A percentile compares a stretch with the other conserved stretches of the same genome.
Conservation (phyloP, 2,329 filamentous ascomycete species). For the Fusarium coicis region DNA sequence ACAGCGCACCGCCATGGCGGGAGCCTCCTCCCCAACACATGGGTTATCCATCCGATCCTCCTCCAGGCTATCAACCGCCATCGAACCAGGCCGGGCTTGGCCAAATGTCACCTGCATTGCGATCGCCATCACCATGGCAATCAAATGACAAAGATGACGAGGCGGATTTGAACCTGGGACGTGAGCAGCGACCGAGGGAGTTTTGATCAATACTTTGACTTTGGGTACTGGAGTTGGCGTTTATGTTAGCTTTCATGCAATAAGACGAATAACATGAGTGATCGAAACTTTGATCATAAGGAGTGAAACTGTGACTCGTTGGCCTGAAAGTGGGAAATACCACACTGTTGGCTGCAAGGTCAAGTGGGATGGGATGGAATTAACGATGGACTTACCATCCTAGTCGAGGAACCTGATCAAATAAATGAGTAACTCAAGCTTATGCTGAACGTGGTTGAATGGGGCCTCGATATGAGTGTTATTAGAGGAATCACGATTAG, state of each 20-base stretch:
- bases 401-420: background rate
- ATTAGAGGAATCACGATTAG: background rate
- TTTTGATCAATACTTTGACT: constrained; percentile 40
- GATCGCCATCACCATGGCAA: constrained; percentile 45
- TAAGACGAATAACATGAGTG: background rate
- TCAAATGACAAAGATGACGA: constrained; percentile 45
- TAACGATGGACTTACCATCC: background rate
- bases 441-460: background rate
- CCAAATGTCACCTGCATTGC: constrained; percentile 40
- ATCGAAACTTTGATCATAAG: background rate
- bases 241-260: constrained; percentile 12
- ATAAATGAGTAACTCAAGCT: background rate
- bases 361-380: background rate
- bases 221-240: constrained; percentile 31
- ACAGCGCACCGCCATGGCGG: constrained; percentile 48
- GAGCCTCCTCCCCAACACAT: constrained; percentile 35
- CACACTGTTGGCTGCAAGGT: background rate
- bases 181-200: constrained; percentile 48
- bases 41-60: constrained; percentile 43
- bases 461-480: background rate
- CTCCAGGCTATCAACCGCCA: constrained; percentile 49
- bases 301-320: background rate
- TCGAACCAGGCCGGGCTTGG: constrained; percentile 48
- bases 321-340: constrained; percentile 1
- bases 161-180: constrained; percentile 46